Base-by-base conservation (phyloP, 768 basidiomycete species). In the Mrakia frigida region DNA sequence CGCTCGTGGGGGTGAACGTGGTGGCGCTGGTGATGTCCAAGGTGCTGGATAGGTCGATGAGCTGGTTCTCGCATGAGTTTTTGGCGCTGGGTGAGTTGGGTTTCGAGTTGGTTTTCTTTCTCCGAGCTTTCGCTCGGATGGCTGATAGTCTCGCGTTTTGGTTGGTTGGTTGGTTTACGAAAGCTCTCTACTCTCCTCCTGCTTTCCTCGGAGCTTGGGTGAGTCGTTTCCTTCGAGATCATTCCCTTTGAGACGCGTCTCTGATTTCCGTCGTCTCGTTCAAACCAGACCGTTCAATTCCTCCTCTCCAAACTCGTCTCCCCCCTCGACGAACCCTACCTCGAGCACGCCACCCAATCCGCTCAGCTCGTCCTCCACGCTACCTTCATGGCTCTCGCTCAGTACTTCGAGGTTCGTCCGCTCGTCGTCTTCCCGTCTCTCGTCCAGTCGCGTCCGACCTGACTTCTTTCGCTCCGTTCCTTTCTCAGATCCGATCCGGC, bases 141-240 rank as follows among this genome's bases (percentile, higher is more conserved):
- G 23, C 18, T 72, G n/a, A 18, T 28, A 3, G 1, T 56, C 31
- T 72, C 21, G 28, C 53, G 18, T 25, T 68, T 50, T n/a, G 46
- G n/a, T n/a, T n/a, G n/a, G n/a, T n/a, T n/a, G n/a, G n/a, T n/a
- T n/a, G n/a, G n/a, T n/a, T n/a, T n/a, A n/a, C n/a, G n/a, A n/a
- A 43, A 41, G 73, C 23, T n/a, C 69, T 78, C 0, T 78, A 78
- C 46, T 46, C 35, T 6, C 77, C 77, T 31, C 65, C 73, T 14
- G 65, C 73, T 7, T 52, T 78, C 46, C 41, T 74, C 11, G 77
- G 77, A 13, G 52, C 65, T n/a, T 63, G 67, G 28, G 72, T 77
- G 31, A 11, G 71, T 73, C 35, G 33, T 3, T n/a, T 18, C 5
- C 16, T 25, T 6, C 7, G 50, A 53, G 28, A 52, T 6, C 2